Conservation (phyloP, 2,329 filamentous ascomycete genomes). For the Trichoderma endophyticum region DNA sequence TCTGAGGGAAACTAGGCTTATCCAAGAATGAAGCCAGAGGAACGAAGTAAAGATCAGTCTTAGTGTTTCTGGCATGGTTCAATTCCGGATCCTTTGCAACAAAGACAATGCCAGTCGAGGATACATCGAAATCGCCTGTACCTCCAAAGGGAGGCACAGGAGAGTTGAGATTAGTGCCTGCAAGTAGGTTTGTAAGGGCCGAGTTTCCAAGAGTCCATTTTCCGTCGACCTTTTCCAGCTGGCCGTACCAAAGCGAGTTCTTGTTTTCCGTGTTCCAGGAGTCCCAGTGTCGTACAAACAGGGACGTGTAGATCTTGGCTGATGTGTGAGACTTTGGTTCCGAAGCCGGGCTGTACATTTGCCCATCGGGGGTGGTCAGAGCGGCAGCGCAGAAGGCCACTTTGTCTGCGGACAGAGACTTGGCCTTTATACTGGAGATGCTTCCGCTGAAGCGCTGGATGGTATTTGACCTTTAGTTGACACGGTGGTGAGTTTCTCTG, state of each 20-base stretch:
- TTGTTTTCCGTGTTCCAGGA: constrained; percentile 66
- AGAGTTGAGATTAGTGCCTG: constrained; percentile 56
- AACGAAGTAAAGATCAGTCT: constrained; percentile 75
- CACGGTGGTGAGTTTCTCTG: neutral
- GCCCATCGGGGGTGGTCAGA: constrained; percentile 64
- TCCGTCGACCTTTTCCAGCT: constrained; percentile 46
- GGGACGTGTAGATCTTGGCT: constrained; percentile 67
- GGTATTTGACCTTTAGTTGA: constrained; percentile 22
- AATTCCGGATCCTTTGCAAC: constrained; percentile 71
- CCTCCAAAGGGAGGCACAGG: constrained; percentile 79
- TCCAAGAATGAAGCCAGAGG: constrained; percentile 61
- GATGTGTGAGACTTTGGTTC: constrained; percentile 59
- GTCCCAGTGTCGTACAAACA: constrained; percentile 84
- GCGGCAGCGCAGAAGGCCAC: constrained; percentile 60
- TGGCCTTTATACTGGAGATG: constrained; percentile 59
- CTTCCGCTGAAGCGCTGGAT: constrained; percentile 44
- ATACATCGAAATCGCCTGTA: constrained; percentile 74
- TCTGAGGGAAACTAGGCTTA: constrained; percentile 48
- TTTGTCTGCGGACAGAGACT: constrained; percentile 46
- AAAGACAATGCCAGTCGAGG: constrained; percentile 63
- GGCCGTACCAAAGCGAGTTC: constrained; percentile 71
- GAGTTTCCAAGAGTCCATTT: constrained; percentile 42
- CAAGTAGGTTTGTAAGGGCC: constrained; percentile 61
- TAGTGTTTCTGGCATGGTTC: constrained; percentile 72
- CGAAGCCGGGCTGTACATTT: constrained; percentile 63